phyloP scores from a whole-genome alignment of 2,329 filamentous ascomycete species.

The Scytalidium lignicola region DNA sequence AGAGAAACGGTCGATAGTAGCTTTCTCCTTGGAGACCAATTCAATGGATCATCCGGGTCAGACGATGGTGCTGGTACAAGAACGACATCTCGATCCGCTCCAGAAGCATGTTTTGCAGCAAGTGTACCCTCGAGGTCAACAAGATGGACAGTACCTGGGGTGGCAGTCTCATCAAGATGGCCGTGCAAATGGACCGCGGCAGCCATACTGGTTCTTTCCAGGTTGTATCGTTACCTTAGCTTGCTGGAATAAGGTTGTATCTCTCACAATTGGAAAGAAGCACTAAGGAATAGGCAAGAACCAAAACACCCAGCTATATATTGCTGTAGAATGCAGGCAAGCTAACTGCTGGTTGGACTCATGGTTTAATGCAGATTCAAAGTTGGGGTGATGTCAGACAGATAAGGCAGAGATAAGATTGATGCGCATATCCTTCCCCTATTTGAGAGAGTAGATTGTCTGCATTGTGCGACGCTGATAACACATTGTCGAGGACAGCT shows the following conservation, averaged over 20 bases:
- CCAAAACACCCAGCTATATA: background rate
- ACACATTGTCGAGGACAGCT: background rate
- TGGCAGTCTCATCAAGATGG: conserved; percentile 9
- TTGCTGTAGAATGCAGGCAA: background rate
- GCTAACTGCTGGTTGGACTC: background rate
- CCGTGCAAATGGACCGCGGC: conserved; percentile 2
- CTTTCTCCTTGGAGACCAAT: conserved; percentile 32
- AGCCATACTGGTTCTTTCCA: conserved; percentile 1
- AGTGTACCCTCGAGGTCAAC: conserved; percentile 25
- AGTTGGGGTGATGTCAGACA: background rate
- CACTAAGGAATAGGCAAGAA: background rate
- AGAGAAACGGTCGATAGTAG: conserved; percentile 22
- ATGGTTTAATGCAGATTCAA: background rate
- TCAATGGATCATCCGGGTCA: conserved; percentile 35
- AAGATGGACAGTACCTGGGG: conserved; percentile 27
- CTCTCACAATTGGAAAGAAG: background rate
- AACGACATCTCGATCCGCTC: conserved; percentile 24
- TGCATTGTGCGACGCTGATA: background rate
- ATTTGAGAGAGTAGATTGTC: background rate
- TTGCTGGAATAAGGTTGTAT: background rate
- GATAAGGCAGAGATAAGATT: background rate
- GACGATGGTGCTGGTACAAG: conserved; percentile 27
- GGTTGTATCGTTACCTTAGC: background rate
- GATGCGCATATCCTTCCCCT: background rate
- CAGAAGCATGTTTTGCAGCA: conserved; percentile 16